Base-by-base conservation (phyloP, 208 protist species). In the Leishmania major region DNA sequence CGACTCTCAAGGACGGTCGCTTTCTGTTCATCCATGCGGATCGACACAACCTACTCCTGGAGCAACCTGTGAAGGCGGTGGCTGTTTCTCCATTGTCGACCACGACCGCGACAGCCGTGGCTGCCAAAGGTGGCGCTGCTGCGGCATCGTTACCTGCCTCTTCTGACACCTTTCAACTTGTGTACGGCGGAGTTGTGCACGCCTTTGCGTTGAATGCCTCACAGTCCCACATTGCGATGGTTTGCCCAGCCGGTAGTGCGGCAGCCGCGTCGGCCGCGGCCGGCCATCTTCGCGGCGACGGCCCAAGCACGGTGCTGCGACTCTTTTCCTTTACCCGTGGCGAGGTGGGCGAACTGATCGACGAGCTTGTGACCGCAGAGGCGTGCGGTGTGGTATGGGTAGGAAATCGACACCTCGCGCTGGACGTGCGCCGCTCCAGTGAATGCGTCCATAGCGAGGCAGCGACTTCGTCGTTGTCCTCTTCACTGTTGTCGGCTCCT, bases 371-470 rank as follows among this genome's bases (percentile, higher is more conserved):
- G 59, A 88, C 70, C 7, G 57, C 59, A 1, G 66, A 82, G 55
- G 83, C 87, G 51, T 87, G 69, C 17, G 73, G 79, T 47, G 74
- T 96, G 2, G 53, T 91, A 43, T 97, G 94, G 94, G 82, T 88
- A 22, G 91, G 87, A 0, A 76, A 80, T 28, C 77, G 73, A 7
- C 71, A 79, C 62, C 53, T 89, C 17, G 82, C 80, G 47, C 75
- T 88, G 22, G 77, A 85, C 13, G 70, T 85, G 59, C 77, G n/a
- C 8, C 31, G 35, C 31, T 59, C 31, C 79, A 17, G 31, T 22
- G 31, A 62, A 71, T n/a, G 45, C 22, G 47, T 17, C 31, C n/a
- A 62, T 55, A 15, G 35, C 15, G 75, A 70, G 72, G 45, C 55
- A 55, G 28, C 55, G 6, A 6, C 19, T 35, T 22, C 49, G 8